These are phyloP conservation scores for Saccharomycopsis sp. DNA, from an alignment of 805 yeast species.

Conservation along the genomic window DNA sequence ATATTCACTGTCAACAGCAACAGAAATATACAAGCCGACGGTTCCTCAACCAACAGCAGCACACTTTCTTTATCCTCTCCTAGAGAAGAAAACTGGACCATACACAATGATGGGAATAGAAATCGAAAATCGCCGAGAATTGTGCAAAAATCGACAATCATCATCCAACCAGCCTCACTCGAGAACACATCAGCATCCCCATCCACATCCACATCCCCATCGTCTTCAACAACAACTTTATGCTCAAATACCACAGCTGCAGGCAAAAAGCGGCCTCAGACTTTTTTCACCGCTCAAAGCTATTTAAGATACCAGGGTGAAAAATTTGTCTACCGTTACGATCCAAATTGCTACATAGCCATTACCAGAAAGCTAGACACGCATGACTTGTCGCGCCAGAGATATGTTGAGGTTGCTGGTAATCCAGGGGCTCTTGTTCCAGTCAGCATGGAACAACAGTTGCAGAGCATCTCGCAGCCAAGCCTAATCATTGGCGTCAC, in stretches of 20 bases:
- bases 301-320: slow-evolving; percentile 91
- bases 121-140: slow-evolving; percentile 22
- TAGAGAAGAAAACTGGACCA: slow-evolving; percentile 68
- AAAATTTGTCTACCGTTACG: slow-evolving; percentile 82
- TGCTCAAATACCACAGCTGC: slow-evolving; percentile 25
- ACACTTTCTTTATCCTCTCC: too few relatives aligned
- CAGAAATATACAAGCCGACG: background rate
- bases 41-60: slow-evolving; percentile 27
- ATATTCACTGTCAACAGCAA: background rate
- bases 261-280: slow-evolving; percentile 32
- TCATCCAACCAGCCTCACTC: background rate
- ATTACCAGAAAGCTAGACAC: slow-evolving; percentile 91
- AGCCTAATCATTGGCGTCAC: slow-evolving; percentile 80
- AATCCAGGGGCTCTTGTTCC: slow-evolving; percentile 16
- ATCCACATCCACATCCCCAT: slow-evolving; percentile 5
- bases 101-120: slow-evolving; percentile 79
- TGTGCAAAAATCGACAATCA: slow-evolving; percentile 16
- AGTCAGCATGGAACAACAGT: slow-evolving; percentile 37
- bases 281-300: slow-evolving; percentile 88
- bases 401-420: slow-evolving; percentile 34
- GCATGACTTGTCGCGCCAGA: slow-evolving; percentile 82
- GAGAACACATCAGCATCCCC: slow-evolving; percentile 3
- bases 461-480: slow-evolving; percentile 59
- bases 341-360: slow-evolving; percentile 93
- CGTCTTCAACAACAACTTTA: slow-evolving; percentile 23